phyloP scores from a whole-genome alignment of 2,329 filamentous ascomycete genomes.

The Claviceps paspali region DNA sequence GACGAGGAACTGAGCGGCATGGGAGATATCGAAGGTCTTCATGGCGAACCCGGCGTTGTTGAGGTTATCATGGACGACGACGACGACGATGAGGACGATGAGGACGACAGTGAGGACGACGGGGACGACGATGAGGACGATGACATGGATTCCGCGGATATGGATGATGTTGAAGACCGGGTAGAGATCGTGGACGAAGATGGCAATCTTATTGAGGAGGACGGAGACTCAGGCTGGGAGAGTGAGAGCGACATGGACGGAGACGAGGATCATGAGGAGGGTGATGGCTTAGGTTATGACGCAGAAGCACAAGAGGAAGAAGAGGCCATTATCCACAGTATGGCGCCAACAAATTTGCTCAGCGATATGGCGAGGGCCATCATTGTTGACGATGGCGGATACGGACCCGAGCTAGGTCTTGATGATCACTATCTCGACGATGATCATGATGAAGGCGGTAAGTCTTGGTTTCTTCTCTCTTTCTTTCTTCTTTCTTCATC shows the following conservation, averaged over 20 bases:
- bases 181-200: constrained; percentile 49
- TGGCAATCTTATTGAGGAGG: constrained; percentile 42
- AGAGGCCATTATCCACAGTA: constrained; percentile 29
- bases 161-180: constrained; percentile 37
- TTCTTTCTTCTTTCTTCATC: not conserved
- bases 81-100: constrained; percentile 44
- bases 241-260: constrained; percentile 44
- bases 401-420: constrained; percentile 36
- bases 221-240: constrained; percentile 46
- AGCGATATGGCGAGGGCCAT: constrained; percentile 42
- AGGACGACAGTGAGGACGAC: constrained; percentile 45
- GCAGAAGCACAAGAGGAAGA: constrained; percentile 39
- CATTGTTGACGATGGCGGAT: constrained; percentile 33
- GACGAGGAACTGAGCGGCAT: constrained; percentile 72
- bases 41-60: constrained; percentile 46
- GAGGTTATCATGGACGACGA: constrained; percentile 67
- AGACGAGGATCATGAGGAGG: constrained; percentile 34
- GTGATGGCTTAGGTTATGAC: constrained; percentile 40
- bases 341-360: constrained; percentile 30
- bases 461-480: constrained; percentile 5
- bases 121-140: constrained; percentile 36
- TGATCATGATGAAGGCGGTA: constrained; percentile 44
- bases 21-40: constrained; percentile 67
- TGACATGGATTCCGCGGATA: constrained; percentile 26
- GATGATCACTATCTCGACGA: constrained; percentile 40